Base-by-base conservation (phyloP, 768 basidiomycete species). In the Suillus brevipes region DNA sequence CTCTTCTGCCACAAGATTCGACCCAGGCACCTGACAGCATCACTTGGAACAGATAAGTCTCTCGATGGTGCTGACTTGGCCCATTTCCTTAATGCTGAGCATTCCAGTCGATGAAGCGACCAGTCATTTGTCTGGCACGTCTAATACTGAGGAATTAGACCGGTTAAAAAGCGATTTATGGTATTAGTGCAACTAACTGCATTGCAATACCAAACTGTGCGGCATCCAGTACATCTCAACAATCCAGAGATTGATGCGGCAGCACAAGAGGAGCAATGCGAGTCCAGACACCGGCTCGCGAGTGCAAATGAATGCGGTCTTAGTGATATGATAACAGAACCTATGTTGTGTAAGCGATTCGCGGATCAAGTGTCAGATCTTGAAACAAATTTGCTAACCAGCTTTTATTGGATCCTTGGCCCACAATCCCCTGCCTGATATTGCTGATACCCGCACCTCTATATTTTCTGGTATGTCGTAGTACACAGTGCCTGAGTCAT, bases 11-110 rank as follows among this genome's bases (percentile, higher is more conserved):
- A 92, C 36, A 94, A 70, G 20, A 96, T 81, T 49, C 94, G 84
- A 0, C 86, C 94, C 16, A 98, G 77, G 67, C 89, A 90, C 60
- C 96, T 79, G 12, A 97, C 82, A 1, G 90, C 91, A 64, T 97
- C 95, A 38, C 83, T 87, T 0, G 95, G 93, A 20, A 89, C 70
- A 5, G 82, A 66, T 5, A 82, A 66, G 12, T 82, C 80, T 14
- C 75, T 64, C 3, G 84, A 84, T 2, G 85, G 83, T 6, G 85
- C 85, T 18, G 79, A 70, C 36, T 80, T 73, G 1, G 79, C 79
- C 90, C 88, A 89, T 61, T 76, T 78, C 62, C 82, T 82, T 10
- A 96, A 77, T 0, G 92, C 89, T 6, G 66, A 64, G 71, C 97
- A 98, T 81, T 98, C 96, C 1, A 76, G 74, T 74, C 89, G 92